Percentiles rank a stretch among this genome's conserved stretches.
These are phyloP conservation scores for Eucalyptus tenuipes DNA, from an alignment of 345 rosid genomes.

Conservation along the genomic window DNA sequence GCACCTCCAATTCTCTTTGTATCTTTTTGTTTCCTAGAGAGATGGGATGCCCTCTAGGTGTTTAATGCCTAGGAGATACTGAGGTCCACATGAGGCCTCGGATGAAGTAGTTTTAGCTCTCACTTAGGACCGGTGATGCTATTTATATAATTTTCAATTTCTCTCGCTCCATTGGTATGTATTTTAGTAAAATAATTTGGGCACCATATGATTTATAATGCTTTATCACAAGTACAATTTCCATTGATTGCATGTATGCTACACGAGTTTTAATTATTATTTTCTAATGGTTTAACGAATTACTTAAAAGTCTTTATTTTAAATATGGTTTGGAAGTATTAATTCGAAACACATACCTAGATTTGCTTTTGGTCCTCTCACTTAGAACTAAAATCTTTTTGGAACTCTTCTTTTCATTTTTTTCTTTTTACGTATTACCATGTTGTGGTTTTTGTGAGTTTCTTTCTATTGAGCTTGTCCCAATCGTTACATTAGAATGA, in stretches of 20 bases:
- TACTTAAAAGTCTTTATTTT: not conserved
- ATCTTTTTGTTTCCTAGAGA: not conserved
- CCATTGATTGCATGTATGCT: not conserved
- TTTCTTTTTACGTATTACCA: not conserved
- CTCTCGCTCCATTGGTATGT: not conserved
- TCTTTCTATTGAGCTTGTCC: no score
- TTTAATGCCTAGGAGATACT: not conserved
- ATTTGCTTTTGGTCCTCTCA: not conserved
- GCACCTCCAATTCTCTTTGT: not conserved
- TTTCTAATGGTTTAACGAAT: no score
- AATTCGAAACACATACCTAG: not conserved
- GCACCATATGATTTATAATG: not conserved
- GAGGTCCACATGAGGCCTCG: rapidly evolving
- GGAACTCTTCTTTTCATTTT: not conserved
- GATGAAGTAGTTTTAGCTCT: not conserved
- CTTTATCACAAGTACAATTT: not conserved
- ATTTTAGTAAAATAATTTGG: not conserved
- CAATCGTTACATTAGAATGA: no score
- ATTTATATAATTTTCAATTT: no score
- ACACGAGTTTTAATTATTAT: no score
- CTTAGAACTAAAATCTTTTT: not conserved
- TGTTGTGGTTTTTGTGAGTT: no score
- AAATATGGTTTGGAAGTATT: not conserved
- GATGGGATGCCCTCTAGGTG: not conserved
- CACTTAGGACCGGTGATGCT: not conserved